A percentile compares a stretch with the other conserved stretches of the same genome.
Conservation (phyloP, 2,329 filamentous ascomycete species). For the Cladosporium sp. region DNA sequence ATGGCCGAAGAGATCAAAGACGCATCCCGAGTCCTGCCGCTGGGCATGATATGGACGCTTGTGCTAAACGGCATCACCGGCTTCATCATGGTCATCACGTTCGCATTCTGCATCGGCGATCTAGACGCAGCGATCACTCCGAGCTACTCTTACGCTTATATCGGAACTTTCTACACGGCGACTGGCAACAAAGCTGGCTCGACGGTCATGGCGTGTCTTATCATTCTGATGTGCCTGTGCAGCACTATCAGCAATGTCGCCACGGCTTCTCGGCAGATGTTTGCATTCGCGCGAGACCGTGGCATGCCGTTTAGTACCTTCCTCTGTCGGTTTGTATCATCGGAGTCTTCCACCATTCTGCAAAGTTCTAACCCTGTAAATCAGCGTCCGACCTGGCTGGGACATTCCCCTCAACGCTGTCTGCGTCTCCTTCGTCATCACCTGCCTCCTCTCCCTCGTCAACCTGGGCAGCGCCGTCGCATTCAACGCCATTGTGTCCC, state of each 20-base stretch:
- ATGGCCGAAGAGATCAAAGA: slow-evolving; percentile 42
- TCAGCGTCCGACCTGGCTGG: slow-evolving; percentile 33
- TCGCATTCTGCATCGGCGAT: slow-evolving; percentile 31
- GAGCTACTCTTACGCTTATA: slow-evolving; percentile 33
- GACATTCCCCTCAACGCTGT: slow-evolving; percentile 30
- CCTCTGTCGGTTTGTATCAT: slow-evolving; percentile 27
- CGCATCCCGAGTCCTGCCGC: slow-evolving; percentile 46
- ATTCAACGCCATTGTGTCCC: slow-evolving; percentile 43
- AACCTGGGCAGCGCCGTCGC: slow-evolving; percentile 18
- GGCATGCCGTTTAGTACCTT: slow-evolving; percentile 39
- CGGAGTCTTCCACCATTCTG: background rate
- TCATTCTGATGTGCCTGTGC: slow-evolving; percentile 38
- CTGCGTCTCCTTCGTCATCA: slow-evolving; percentile 21
- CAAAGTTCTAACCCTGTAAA: background rate
- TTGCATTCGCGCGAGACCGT: slow-evolving; percentile 38
- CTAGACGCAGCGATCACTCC: slow-evolving; percentile 26
- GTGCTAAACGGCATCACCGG: slow-evolving; percentile 40
- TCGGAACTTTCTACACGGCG: slow-evolving; percentile 39
- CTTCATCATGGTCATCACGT: slow-evolving; percentile 43
- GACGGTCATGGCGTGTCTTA: slow-evolving; percentile 34
- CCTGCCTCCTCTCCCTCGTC: slow-evolving; percentile 25
- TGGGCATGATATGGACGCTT: slow-evolving; percentile 47
- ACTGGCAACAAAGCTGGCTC: slow-evolving; percentile 37
- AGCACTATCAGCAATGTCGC: slow-evolving; percentile 40
- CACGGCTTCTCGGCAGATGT: slow-evolving; percentile 38